phyloP scores from a whole-genome alignment of 768 basidiomycete genomes.

The Solioccasus polychromus region DNA sequence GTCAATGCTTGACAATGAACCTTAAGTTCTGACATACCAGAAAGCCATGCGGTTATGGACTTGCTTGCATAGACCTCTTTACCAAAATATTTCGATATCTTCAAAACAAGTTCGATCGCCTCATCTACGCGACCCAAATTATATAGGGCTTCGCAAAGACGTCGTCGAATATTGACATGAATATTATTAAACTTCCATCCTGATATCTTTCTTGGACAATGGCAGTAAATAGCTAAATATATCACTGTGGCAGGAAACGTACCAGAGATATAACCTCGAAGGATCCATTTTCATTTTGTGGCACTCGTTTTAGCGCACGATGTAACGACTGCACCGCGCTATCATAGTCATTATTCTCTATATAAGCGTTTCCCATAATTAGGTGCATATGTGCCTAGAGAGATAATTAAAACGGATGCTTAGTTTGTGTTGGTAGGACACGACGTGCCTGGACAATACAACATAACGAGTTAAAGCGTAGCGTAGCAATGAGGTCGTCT shows the following conservation, averaged over 20 bases:
- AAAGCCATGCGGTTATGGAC: too few relatives aligned
- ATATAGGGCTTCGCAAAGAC: too few relatives aligned
- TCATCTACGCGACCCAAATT: too few relatives aligned
- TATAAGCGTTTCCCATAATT: not conserved
- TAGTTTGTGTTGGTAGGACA: too few relatives aligned
- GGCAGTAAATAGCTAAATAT: too few relatives aligned
- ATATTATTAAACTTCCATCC: too few relatives aligned
- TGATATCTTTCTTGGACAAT: not conserved
- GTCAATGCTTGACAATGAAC: not conserved
- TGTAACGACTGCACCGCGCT: not conserved
- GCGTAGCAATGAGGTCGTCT: not conserved
- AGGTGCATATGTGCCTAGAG: slow-evolving; percentile 7
- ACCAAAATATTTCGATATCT: too few relatives aligned
- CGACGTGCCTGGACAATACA: not conserved
- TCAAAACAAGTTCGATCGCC: too few relatives aligned
- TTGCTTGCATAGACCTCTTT: too few relatives aligned
- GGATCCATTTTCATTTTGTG: not conserved
- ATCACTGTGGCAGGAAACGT: not conserved
- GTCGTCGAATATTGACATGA: too few relatives aligned
- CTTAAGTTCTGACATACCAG: too few relatives aligned
- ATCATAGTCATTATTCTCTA: not conserved
- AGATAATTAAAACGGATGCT: not conserved
- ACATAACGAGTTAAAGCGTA: not conserved
- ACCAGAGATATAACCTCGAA: not conserved
- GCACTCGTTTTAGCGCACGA: not conserved